Percentiles rank a stretch among this genome's conserved stretches.
Evolutionary conservation across 2,329 filamentous ascomycete species (phyloP).

Genomic region (Diaporthe ampelina): DNA sequence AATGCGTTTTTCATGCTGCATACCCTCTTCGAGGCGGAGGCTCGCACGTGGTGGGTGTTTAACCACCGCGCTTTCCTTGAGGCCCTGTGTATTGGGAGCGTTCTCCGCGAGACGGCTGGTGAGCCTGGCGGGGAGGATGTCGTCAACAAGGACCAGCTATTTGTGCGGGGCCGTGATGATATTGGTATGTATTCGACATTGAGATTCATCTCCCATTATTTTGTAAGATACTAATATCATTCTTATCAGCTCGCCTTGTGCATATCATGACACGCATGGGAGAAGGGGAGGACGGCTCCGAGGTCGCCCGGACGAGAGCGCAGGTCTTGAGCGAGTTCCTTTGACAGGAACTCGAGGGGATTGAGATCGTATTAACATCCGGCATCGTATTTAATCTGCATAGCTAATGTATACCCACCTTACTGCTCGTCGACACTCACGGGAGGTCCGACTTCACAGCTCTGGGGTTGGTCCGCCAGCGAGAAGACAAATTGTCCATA

Average conservation of each 20-base stretch:
- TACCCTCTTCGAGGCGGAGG: constrained; percentile 77
- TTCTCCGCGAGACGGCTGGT: constrained; percentile 65
- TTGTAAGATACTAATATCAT: not conserved
- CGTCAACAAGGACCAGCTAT: constrained; percentile 67
- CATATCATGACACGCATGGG: constrained; percentile 73
- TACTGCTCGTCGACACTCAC: not conserved
- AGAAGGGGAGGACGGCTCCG: constrained; percentile 65
- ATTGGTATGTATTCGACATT: constrained; percentile 64
- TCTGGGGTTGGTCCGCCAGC: not conserved
- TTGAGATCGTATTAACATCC: too few species aligned
- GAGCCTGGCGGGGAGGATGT: constrained; percentile 62
- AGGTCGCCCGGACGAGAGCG: constrained; percentile 71
- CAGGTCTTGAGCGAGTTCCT: constrained; percentile 70
- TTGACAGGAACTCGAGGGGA: constrained; percentile 8
- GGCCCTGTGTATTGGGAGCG: constrained; percentile 76
- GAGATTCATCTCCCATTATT: too few species aligned
- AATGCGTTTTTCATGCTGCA: constrained; percentile 82
- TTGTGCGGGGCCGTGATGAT: constrained; percentile 71
- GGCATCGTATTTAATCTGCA: not conserved
- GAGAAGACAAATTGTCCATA: not conserved
- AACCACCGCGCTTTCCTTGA: constrained; percentile 86
- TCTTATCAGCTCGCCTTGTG: constrained; percentile 68
- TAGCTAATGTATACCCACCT: constrained; percentile 7
- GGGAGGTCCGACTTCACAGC: not conserved
- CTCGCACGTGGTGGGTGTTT: constrained; percentile 87